These are phyloP conservation scores for Orbilia brochopaga DNA, from an alignment of 2,329 filamentous ascomycete genomes.

Conservation along the genomic window DNA sequence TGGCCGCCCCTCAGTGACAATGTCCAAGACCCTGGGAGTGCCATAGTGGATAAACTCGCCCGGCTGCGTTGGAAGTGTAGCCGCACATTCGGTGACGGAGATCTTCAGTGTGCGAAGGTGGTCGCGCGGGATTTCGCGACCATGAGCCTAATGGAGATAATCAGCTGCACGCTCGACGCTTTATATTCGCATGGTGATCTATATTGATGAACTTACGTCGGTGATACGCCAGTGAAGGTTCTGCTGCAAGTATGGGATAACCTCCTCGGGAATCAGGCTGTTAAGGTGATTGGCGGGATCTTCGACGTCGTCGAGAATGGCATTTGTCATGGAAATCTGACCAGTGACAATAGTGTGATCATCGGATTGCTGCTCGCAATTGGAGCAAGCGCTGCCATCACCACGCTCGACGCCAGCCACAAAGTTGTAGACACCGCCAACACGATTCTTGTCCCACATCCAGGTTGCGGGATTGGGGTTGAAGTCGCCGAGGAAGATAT, in stretches of 20 bases:
- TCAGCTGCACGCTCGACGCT: slow-evolving; percentile 5
- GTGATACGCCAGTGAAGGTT: slow-evolving; percentile 57
- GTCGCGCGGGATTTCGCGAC: slow-evolving; percentile 36
- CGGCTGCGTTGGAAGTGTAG: slow-evolving; percentile 26
- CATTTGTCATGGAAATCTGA: slow-evolving; percentile 58
- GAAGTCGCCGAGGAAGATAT: slow-evolving; percentile 58
- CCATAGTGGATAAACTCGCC: slow-evolving; percentile 40
- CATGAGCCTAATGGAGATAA: slow-evolving; percentile 20
- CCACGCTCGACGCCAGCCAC: slow-evolving; percentile 54
- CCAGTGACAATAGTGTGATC: slow-evolving; percentile 57
- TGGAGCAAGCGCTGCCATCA: slow-evolving; percentile 36
- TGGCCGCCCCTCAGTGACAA: slow-evolving; percentile 42
- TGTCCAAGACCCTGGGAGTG: slow-evolving; percentile 35
- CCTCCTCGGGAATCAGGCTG: slow-evolving; percentile 55
- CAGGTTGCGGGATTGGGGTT: slow-evolving; percentile 55
- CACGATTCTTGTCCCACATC: slow-evolving; percentile 58
- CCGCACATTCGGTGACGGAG: slow-evolving; percentile 38
- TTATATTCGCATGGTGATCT: background rate
- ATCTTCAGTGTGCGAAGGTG: slow-evolving; percentile 24
- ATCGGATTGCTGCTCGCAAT: slow-evolving; percentile 53
- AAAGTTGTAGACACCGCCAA: slow-evolving; percentile 59
- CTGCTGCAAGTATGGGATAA: slow-evolving; percentile 56
- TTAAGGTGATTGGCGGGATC: slow-evolving; percentile 54
- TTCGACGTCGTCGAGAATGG: slow-evolving; percentile 56
- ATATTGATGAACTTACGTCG: slow-evolving; percentile 35